Evolutionary conservation across 2,329 filamentous ascomycete genomes (phyloP).

Genomic region (Ceratocystis lukuohia): DNA sequence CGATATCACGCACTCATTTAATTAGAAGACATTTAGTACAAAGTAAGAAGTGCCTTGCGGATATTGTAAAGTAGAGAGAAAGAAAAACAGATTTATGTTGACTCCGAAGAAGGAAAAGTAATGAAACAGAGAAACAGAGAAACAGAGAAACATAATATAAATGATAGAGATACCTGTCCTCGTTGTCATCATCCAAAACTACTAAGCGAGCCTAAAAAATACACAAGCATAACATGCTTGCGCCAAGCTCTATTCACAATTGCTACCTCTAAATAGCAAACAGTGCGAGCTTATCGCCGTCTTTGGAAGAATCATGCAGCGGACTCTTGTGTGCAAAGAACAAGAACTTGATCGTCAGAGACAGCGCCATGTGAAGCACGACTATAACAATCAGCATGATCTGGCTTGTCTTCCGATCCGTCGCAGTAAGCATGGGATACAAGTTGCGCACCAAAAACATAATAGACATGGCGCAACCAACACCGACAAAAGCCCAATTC

Average conservation of each 20-base stretch:
- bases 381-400: conserved; percentile 73
- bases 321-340: conserved; percentile 81
- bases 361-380: conserved; percentile 72
- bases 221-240: not conserved
- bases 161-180: not conserved
- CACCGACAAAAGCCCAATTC: conserved; percentile 85
- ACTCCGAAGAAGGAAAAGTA: not conserved
- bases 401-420: conserved; percentile 84
- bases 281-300: not conserved
- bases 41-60: not conserved
- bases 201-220: not conserved
- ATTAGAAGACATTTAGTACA: conserved; percentile 1
- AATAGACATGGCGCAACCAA: conserved; percentile 73
- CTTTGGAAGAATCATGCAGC: conserved; percentile 8
- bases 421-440: conserved; percentile 83
- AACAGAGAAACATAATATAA: not conserved
- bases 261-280: not conserved
- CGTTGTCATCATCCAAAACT: not conserved
- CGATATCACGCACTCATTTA: conserved; percentile 20
- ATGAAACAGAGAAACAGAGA: not conserved
- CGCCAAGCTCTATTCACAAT: not conserved
- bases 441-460: conserved; percentile 75
- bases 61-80: not conserved
- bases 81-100: not conserved
- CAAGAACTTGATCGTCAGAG: conserved; percentile 87